Conservation (phyloP, 371 early-diverging fungal genomes). For the Mortierella sp. region DNA sequence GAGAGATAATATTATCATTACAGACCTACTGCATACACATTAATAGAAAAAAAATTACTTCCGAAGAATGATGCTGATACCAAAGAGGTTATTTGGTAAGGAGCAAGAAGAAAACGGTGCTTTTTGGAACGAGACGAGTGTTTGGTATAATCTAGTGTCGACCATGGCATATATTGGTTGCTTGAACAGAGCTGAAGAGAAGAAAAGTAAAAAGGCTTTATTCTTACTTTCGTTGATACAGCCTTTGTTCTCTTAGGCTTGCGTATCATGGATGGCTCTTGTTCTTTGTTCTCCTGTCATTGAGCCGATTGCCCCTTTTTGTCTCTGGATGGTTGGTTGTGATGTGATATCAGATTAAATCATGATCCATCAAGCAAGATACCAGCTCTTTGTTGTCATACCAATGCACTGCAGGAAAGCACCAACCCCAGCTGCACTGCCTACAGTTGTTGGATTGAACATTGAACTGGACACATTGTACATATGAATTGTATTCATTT, state of each 20-base stretch:
- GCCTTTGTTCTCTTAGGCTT: too few relatives aligned
- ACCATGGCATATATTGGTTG: too few relatives aligned
- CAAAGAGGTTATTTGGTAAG: too few relatives aligned
- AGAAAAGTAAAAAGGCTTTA: too few relatives aligned
- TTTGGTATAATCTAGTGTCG: too few relatives aligned
- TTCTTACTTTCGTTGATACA: neutral
- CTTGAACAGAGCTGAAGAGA: too few relatives aligned
- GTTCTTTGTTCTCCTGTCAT: neutral
- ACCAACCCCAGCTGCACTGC: too few relatives aligned
- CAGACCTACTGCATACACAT: neutral
- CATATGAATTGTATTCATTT: neutral
- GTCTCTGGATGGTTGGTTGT: neutral
- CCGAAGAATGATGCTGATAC: neutral
- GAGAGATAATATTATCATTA: neutral
- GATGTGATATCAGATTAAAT: conserved; percentile 14
- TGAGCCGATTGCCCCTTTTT: neutral
- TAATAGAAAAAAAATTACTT: neutral
- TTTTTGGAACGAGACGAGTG: too few relatives aligned
- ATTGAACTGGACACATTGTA: neutral
- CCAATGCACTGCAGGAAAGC: neutral
- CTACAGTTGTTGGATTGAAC: neutral
- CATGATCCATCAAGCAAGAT: neutral
- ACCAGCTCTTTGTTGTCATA: too few relatives aligned
- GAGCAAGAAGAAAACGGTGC: too few relatives aligned
- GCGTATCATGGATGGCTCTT: neutral